Conservation (phyloP, 257 asterid species). For the Solanum sparsipilum region DNA sequence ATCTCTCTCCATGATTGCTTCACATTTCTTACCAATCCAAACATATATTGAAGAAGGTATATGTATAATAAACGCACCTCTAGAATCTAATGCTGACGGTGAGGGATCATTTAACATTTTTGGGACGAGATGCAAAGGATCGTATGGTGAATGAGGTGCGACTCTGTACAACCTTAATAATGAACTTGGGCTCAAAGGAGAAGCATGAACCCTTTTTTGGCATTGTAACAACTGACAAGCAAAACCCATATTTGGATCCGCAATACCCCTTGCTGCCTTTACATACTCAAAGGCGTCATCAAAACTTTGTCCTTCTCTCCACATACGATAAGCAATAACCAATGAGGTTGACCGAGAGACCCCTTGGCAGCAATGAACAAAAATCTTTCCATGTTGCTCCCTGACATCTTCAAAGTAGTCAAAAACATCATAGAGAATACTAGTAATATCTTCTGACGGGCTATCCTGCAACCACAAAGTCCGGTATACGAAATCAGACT, state of each 20-base stretch:
- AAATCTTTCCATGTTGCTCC: slow-evolving; percentile 35
- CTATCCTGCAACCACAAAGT: slow-evolving; percentile 53
- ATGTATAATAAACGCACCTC: slow-evolving; percentile 41
- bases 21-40: slow-evolving; percentile 41
- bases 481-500: slow-evolving; percentile 30
- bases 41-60: slow-evolving; percentile 33
- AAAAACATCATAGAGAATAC: slow-evolving; percentile 48
- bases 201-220: slow-evolving; percentile 42
- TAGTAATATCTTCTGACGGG: slow-evolving; percentile 48
- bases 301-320: slow-evolving; percentile 48
- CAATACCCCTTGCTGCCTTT: slow-evolving; percentile 43
- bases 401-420: slow-evolving; percentile 49
- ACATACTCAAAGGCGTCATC: slow-evolving; percentile 45
- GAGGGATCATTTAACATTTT: slow-evolving; percentile 40
- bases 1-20: slow-evolving; percentile 33
- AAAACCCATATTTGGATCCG: slow-evolving; percentile 52
- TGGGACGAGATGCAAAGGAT: slow-evolving; percentile 44
- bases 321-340: slow-evolving; percentile 42
- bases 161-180: slow-evolving; percentile 33
- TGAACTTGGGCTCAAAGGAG: slow-evolving; percentile 41
- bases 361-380: slow-evolving; percentile 48
- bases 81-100: slow-evolving; percentile 34
- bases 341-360: slow-evolving; percentile 45
- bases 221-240: slow-evolving; percentile 43
- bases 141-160: slow-evolving; percentile 44